phyloP scores from a whole-genome alignment of 1,284 basidiomycete species.

The Sanghuangporus baumii region DNA sequence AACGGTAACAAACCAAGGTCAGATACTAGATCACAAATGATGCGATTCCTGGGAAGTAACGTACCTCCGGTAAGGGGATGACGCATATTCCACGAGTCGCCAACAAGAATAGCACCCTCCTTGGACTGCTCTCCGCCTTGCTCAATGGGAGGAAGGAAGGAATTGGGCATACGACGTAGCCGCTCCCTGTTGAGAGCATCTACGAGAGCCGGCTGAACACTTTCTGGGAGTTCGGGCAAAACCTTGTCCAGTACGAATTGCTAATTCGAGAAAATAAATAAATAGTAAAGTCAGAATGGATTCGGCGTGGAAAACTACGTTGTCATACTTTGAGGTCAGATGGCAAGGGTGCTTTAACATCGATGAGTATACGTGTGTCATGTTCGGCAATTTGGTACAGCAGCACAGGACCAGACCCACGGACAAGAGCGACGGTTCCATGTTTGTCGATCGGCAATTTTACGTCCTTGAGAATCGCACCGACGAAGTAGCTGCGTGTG shows the following conservation, averaged over 20 bases:
- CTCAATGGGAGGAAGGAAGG: slow-evolving; percentile 81
- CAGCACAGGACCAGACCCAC: slow-evolving; percentile 76
- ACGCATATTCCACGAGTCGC: slow-evolving; percentile 99
- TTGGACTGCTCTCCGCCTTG: slow-evolving; percentile 62
- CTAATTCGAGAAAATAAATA: slow-evolving; percentile 31
- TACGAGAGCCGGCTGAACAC: slow-evolving; percentile 58
- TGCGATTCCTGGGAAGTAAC: slow-evolving; percentile 9
- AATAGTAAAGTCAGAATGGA: not conserved
- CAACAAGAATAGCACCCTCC: slow-evolving; percentile 81
- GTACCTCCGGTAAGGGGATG: slow-evolving; percentile 90
- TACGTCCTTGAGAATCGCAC: slow-evolving; percentile 71
- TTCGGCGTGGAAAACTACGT: slow-evolving; percentile 10
- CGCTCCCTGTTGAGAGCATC: slow-evolving; percentile 65
- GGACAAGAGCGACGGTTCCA: slow-evolving; percentile 80
- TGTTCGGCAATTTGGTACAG: slow-evolving; percentile 79
- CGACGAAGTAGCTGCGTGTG: slow-evolving; percentile 78
- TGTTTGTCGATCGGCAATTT: slow-evolving; percentile 77
- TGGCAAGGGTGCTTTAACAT: slow-evolving; percentile 85
- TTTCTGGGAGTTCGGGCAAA: slow-evolving; percentile 72
- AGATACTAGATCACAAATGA: not conserved
- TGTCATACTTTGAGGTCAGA: slow-evolving; percentile 66
- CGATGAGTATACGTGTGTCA: slow-evolving; percentile 90
- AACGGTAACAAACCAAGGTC: not conserved
- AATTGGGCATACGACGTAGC: slow-evolving; percentile 92
- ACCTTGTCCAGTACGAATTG: slow-evolving; percentile 66